Evolutionary conservation across 257 asterid species (phyloP), one percentile per base, ranked within the genome.

Genomic region (Solanum pennellii): DNA sequence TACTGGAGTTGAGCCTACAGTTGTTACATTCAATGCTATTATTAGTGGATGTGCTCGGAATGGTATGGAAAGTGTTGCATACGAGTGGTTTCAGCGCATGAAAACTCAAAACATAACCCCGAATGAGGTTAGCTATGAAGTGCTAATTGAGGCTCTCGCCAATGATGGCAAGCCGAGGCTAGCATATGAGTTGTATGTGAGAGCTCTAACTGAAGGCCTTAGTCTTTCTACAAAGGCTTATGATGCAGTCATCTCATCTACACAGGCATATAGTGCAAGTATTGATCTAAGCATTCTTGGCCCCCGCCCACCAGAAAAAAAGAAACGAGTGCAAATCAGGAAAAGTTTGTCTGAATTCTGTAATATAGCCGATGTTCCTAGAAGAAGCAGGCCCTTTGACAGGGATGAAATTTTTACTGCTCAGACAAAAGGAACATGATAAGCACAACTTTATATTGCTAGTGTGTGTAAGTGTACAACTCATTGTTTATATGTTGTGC

Each of bases 121-220:
- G n/a, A 93, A 95, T 11, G 97, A 95, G 91, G 94, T 96, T 23
- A 95, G 96, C 10, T 97, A 93, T 33, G 98, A 95, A 83, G 90
- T 91, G 90, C 41, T 95, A 94, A 92, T 96, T 74, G 96, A 92
- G 91, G 98, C 91, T 83, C 98, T 97, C 4, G 93, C 93, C 0
- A 93, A 86, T 12, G 98, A 95, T 69, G 98, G 98, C 16, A 97
- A 97, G 89, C 99, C 99, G 2, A 92, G 98, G 93, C 91, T 97
- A 31, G 97, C 98, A 15, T 95, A 92, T 59, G 98, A 95, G 91
- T 44, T 95, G 94, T 92, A 95, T 74, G 72, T 91, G 91, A 91
- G 94, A 88, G 98, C 96, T 56, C 87, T 29, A 9, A 89, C 90
- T 6, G 98, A 95, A 89, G 98, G 97, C 13, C 86, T 96, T 37